Base-by-base conservation (phyloP, 1,284 basidiomycete genomes). In the Volvariella volvacea region DNA sequence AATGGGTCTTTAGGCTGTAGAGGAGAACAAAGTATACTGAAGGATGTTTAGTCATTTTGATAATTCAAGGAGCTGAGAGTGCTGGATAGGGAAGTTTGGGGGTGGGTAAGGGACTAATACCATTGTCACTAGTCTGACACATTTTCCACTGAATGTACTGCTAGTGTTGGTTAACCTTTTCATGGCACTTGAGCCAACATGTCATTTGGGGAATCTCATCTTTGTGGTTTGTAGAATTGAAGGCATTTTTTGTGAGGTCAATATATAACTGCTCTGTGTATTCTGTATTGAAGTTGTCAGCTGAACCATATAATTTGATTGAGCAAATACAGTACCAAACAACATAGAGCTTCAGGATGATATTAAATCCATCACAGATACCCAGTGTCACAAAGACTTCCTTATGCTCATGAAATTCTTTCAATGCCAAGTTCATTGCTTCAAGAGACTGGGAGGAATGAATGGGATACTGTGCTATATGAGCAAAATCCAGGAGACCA, bases 201-300 rank as follows among this genome's bases (percentile, higher is more conserved):
- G 46, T 47, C 46, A 47, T 47, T 33, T 47, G 46, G n/a, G 19
- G 8, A 4, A 28, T 15, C 9, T 47, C 17, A 36, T 39, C 46
- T 32, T 44, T 43, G 10, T 37, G 16, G 31, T 47, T 47, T 4
- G 42, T 32, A 14, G 42, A 39, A 8, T 42, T 21, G 36, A 44
- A 44, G 33, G 39, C 44, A 19, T 42, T 28, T 34, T 48, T 48
- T 1, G 44, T 41, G 15, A 20, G 32, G 25, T 48, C 47, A 20
- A 46, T 42, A 31, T 48, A 39, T 30, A 46, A 22, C 17, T 33
- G 8, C 22, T 43, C 42, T 3, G 42, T 43, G 3, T 43, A n/a
- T 33, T 43, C 17, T 6, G 42, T 43, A n/a, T 43, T 37, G 32
- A 34, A 43, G 32, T 43, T 43, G 15, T 43, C 42, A 0, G 32